Evolutionary conservation across 805 yeast species (phyloP).

Genomic region (Saccharomyces mikatae): DNA sequence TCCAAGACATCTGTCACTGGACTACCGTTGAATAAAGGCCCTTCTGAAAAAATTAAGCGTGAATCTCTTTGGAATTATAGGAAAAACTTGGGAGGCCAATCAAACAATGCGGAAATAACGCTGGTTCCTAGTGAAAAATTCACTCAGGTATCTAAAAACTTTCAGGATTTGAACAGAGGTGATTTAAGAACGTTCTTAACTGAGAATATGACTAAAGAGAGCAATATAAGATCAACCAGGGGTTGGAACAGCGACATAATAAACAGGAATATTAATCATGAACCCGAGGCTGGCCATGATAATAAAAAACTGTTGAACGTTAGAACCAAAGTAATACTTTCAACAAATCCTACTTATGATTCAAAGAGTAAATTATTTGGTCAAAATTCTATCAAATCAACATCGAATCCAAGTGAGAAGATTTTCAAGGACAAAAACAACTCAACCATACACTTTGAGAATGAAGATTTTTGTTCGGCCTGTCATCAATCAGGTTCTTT

Average conservation of each 20-base stretch:
- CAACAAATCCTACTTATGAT: slow-evolving; percentile 1
- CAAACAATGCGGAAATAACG: slow-evolving; percentile 1
- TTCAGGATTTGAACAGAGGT: not conserved
- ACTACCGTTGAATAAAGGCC: slow-evolving; percentile 59
- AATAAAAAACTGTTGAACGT: not conserved
- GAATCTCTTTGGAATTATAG: slow-evolving; percentile 47
- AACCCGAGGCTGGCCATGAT: not conserved
- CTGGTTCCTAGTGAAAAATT: not conserved
- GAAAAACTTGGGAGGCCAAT: slow-evolving; percentile 12
- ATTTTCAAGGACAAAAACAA: slow-evolving; percentile 18
- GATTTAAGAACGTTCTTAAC: not conserved
- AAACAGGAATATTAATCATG: not conserved
- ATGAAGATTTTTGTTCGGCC: slow-evolving; percentile 85
- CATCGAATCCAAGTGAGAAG: not conserved
- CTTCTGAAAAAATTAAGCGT: slow-evolving; percentile 49
- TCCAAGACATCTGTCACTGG: slow-evolving; percentile 63
- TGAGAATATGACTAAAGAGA: not conserved
- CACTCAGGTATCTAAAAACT: not conserved
- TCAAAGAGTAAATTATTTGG: slow-evolving; percentile 39
- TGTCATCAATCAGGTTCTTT: slow-evolving; percentile 88
- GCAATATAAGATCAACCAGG: not conserved
- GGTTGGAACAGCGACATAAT: not conserved
- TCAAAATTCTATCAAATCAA: slow-evolving; percentile 23
- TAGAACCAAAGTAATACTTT: not conserved
- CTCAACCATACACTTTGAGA: slow-evolving; percentile 35